Conservation (phyloP, 257 asterid species). For the Fraxinus americana region DNA sequence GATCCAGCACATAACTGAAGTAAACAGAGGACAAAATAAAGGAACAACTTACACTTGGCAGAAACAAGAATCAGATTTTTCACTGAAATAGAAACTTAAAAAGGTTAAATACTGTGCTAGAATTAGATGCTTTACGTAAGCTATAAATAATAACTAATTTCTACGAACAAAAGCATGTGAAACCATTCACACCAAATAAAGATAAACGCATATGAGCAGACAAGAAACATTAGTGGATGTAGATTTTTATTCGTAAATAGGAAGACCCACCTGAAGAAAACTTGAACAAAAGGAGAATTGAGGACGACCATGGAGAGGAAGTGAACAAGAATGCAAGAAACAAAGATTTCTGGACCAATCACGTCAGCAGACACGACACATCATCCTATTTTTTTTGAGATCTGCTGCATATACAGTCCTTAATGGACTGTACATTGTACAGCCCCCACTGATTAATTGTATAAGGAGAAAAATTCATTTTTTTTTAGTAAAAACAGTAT, state of each 20-base stretch:
- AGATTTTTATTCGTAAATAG: not conserved
- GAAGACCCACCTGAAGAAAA: slow-evolving; percentile 2
- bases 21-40: slow-evolving; percentile 13
- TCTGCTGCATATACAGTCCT: too few species aligned
- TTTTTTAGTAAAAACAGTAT: not conserved
- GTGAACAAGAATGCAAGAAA: not conserved
- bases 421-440: too few species aligned
- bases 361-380: slow-evolving; percentile 12
- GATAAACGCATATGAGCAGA: slow-evolving; percentile 19
- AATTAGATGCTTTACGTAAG: slow-evolving; percentile 28
- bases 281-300: not conserved
- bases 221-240: slow-evolving; percentile 11
- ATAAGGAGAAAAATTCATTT: too few species aligned
- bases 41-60: slow-evolving; percentile 18
- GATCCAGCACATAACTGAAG: not conserved
- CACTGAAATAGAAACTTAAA: slow-evolving; percentile 19
- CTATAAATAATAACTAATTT: slow-evolving; percentile 16
- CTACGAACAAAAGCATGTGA: slow-evolving; percentile 10
- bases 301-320: not conserved
- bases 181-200: slow-evolving; percentile 16
- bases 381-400: not conserved
- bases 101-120: slow-evolving; percentile 25
- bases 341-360: not conserved
- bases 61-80: slow-evolving; percentile 48
- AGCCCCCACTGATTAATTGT: too few species aligned